Conservation (phyloP, 208 protist species). For the Crithidia thermophila region DNA sequence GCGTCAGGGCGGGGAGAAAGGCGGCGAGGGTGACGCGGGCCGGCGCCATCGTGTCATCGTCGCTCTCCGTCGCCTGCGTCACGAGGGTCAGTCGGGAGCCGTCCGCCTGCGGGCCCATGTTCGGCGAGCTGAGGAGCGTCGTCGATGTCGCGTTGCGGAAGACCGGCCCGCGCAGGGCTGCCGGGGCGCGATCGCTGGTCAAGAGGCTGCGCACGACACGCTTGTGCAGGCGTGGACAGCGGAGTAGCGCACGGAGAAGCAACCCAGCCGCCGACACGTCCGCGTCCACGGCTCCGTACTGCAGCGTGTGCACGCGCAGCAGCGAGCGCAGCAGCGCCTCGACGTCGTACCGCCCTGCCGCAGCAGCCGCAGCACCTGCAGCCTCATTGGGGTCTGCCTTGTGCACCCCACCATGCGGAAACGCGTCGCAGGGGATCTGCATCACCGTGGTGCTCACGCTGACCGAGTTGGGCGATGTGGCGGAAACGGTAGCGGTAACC, state of each 20-base stretch:
- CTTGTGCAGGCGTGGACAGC: slow-evolving; percentile 22
- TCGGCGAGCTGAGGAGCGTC: slow-evolving; percentile 4
- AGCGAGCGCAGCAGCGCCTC: slow-evolving; percentile 13
- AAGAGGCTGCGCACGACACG: slow-evolving; percentile 11
- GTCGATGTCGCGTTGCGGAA: slow-evolving; percentile 5
- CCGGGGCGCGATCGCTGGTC: background rate
- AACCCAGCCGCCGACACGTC: slow-evolving; percentile 20
- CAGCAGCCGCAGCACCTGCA: background rate
- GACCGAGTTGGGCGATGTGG: background rate
- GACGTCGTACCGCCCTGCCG: slow-evolving; percentile 1
- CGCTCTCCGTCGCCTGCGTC: background rate
- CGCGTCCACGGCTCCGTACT: background rate
- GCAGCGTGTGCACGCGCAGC: slow-evolving; percentile 14
- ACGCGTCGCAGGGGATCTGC: too few relatives aligned
- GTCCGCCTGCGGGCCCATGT: background rate
- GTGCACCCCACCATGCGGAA: too few relatives aligned
- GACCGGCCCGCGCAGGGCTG: background rate
- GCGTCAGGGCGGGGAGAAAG: slow-evolving; percentile 30
- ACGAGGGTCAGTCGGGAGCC: background rate
- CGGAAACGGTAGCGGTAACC: background rate
- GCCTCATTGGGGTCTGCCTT: too few relatives aligned
- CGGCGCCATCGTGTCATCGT: background rate
- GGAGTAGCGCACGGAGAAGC: slow-evolving; percentile 24
- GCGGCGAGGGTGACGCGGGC: slow-evolving; percentile 1
- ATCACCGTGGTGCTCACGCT: background rate